phyloP scores from a whole-genome alignment of 2,329 filamentous ascomycete species.

The Rutstroemia sp. region DNA sequence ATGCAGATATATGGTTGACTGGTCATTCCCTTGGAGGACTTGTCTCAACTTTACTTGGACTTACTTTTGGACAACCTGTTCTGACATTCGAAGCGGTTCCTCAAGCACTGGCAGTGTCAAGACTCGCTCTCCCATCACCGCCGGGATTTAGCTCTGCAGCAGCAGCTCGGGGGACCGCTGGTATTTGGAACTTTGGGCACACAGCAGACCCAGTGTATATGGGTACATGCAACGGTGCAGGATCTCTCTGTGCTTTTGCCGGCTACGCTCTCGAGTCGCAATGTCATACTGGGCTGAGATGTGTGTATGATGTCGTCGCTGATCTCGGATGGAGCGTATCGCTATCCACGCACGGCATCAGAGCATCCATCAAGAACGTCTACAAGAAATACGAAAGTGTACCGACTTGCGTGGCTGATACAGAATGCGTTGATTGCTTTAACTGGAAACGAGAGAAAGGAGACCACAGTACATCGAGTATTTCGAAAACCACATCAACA shows the following conservation, averaged over 20 bases:
- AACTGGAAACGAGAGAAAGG: slow-evolving; percentile 92
- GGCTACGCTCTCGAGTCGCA: slow-evolving; percentile 85
- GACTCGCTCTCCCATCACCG: slow-evolving; percentile 78
- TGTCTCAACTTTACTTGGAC: slow-evolving; percentile 71
- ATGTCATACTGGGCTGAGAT: slow-evolving; percentile 80
- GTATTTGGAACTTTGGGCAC: slow-evolving; percentile 82
- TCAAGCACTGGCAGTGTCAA: slow-evolving; percentile 73
- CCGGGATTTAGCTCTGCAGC: slow-evolving; percentile 47
- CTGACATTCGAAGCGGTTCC: slow-evolving; percentile 88
- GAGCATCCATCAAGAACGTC: slow-evolving; percentile 76
- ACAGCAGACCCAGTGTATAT: slow-evolving; percentile 92
- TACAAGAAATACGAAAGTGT: slow-evolving; percentile 73
- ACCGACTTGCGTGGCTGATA: slow-evolving; percentile 63
- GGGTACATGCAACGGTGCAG: slow-evolving; percentile 81
- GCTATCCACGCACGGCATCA: slow-evolving; percentile 82
- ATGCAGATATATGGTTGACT: slow-evolving; percentile 76
- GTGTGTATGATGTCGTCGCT: slow-evolving; percentile 81
- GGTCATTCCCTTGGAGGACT: slow-evolving; percentile 92
- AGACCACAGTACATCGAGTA: slow-evolving; percentile 69
- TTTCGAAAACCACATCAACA: slow-evolving; percentile 46
- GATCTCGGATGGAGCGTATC: slow-evolving; percentile 89
- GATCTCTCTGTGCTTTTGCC: slow-evolving; percentile 74
- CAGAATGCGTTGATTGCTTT: slow-evolving; percentile 77
- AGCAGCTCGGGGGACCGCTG: slow-evolving; percentile 63
- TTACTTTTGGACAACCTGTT: slow-evolving; percentile 81